Conservation (phyloP, 345 rosid species). For the Erodium maritimum region DNA sequence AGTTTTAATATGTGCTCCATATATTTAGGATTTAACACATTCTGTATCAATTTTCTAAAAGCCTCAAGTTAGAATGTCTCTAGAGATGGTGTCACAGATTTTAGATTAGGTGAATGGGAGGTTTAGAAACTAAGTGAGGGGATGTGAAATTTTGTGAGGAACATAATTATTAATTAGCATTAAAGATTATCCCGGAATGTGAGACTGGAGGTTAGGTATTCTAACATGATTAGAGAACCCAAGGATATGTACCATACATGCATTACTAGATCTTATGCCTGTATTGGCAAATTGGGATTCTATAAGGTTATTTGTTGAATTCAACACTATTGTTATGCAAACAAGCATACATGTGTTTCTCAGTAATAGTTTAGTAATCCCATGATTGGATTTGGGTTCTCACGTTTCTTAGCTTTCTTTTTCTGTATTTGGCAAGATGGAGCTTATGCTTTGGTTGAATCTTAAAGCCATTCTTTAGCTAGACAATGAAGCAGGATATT, state of each 20-base stretch:
- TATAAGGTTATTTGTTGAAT: neutral
- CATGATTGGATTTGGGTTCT: neutral
- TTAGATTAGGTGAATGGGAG: neutral
- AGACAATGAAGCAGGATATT: too few relatives aligned
- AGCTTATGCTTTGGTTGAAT: neutral
- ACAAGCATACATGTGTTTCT: neutral
- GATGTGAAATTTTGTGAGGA: too few relatives aligned
- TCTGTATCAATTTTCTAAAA: too few relatives aligned
- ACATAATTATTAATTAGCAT: too few relatives aligned
- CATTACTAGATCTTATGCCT: neutral
- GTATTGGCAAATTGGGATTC: neutral
- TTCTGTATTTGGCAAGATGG: neutral
- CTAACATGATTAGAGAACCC: too few relatives aligned
- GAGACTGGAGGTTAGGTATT: too few relatives aligned
- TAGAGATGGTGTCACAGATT: too few relatives aligned
- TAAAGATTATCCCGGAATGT: too few relatives aligned
- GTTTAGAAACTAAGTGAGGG: too few relatives aligned
- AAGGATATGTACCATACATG: neutral
- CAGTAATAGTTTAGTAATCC: neutral
- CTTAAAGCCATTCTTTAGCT: neutral
- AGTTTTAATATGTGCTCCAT: neutral
- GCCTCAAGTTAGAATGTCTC: too few relatives aligned
- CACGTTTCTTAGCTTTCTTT: neutral
- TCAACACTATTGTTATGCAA: neutral
- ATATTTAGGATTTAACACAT: too few relatives aligned